Evolutionary conservation across 371 early-diverging fungal species (phyloP), one percentile per base, ranked within the genome.

Genomic region (Blastocladiella emersonii): DNA sequence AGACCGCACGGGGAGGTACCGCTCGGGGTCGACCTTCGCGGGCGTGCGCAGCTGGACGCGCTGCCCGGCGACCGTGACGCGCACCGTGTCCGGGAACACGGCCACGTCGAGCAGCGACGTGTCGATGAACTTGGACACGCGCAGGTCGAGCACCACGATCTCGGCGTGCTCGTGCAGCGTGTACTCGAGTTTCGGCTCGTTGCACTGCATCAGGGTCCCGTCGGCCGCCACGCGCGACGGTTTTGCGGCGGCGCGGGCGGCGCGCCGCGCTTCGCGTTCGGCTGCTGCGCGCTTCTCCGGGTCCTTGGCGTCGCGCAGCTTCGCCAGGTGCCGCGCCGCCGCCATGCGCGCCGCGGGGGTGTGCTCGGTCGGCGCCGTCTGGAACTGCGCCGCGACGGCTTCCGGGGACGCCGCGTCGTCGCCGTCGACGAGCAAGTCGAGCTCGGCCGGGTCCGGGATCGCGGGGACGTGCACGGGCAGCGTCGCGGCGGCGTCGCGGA

Each of bases 111-210:
- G 71, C 32, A 73, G 67, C 23, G 67, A 67, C 17, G 79, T 71
- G 61, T 78, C 78, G 25, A 81, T 44, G 48, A 71, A 76, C 57
- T 76, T 76, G 34, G 71, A 67, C 0, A 81, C 44, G 44, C 64
- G 68, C 15, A 81, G 66, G 17, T 68, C 61, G 19, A 79, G 66
- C 19, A 61, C 57, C 27, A 78, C 41, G 5, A 71, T 61, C 3
- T 59, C n/a, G 19, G 55, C 34, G 4, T 66, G 64, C 23, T 62
- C 62, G 13, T 34, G 36, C 34, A 72, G 61, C 17, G 34, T 19
- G 62, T 72, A 80, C 3, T 27, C 8, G 72, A 74, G 78, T 57
- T 76, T 78, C 3, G 78, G 78, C 61, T 81, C 72, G 66, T 81
- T 81, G 49, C 63, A 64, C 64, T 78, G 81, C 23, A 76, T 61